Evolutionary conservation across 2,329 filamentous ascomycete genomes (phyloP).

Genomic region (Hymenoscyphus fraxineus): DNA sequence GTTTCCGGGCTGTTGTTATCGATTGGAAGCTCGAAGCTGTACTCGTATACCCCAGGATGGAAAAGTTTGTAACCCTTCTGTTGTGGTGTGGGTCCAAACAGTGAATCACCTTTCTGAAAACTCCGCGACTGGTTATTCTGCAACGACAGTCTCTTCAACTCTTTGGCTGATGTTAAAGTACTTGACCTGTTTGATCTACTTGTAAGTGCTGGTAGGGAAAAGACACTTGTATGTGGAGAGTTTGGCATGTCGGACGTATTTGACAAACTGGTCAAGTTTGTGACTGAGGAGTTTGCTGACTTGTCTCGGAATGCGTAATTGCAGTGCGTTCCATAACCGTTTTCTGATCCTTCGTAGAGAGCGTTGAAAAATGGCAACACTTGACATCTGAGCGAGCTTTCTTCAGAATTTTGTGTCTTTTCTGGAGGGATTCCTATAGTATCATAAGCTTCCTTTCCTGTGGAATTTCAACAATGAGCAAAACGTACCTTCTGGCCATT

Average conservation of each 20-base stretch:
- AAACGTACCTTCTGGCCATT: conserved; percentile 86
- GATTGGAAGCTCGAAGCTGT: conserved; percentile 75
- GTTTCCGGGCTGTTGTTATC: conserved; percentile 73
- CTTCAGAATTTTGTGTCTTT: conserved; percentile 79
- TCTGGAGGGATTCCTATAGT: conserved; percentile 72
- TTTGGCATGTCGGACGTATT: conserved; percentile 3
- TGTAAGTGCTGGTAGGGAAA: conserved; percentile 26
- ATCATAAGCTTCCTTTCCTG: conserved; percentile 6
- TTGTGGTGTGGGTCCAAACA: conserved; percentile 49
- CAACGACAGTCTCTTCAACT: conserved; percentile 56
- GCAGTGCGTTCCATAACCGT: conserved; percentile 58
- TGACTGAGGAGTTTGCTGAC: conserved; percentile 28
- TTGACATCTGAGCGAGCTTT: conserved; percentile 81
- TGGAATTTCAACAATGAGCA: neutral
- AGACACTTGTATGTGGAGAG: conserved; percentile 14
- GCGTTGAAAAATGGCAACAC: conserved; percentile 92
- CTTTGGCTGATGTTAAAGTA: conserved; percentile 25
- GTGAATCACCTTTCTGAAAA: conserved; percentile 61
- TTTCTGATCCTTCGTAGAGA: conserved; percentile 56
- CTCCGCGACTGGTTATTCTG: conserved; percentile 64
- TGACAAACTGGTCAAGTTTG: conserved; percentile 18
- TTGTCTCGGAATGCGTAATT: conserved; percentile 43
- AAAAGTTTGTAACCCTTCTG: conserved; percentile 71
- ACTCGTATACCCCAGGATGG: conserved; percentile 40
- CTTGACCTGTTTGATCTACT: conserved; percentile 28